phyloP scores from a whole-genome alignment of 2,329 filamentous ascomycete species.

The Talaromyces sp. region DNA sequence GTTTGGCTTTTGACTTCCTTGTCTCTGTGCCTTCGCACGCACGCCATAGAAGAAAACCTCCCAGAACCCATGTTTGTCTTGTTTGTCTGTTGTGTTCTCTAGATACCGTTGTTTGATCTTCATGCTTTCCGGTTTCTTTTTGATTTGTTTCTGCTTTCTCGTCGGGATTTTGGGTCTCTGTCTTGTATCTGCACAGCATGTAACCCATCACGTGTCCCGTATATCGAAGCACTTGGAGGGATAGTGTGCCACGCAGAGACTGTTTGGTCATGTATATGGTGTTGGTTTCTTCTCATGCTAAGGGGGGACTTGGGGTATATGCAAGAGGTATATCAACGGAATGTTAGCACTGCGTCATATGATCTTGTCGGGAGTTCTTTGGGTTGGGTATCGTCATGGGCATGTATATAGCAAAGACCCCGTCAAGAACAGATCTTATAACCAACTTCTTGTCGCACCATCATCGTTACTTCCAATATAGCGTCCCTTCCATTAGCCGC shows the following conservation, averaged over 20 bases:
- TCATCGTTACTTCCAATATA: constrained; percentile 37
- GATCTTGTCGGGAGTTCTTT: neutral
- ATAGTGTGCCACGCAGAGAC: no score
- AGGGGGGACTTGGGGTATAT: neutral
- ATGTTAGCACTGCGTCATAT: neutral
- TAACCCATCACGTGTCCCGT: constrained; percentile 7
- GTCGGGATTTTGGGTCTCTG: neutral
- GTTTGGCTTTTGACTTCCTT: neutral
- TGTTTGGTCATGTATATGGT: neutral
- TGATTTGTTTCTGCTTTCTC: neutral
- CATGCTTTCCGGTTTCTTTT: neutral
- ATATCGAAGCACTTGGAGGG: neutral
- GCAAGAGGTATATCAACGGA: neutral
- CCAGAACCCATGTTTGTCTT: neutral
- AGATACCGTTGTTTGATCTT: neutral
- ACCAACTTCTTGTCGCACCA: neutral
- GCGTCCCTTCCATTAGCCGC: constrained; percentile 46
- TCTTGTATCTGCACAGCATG: constrained; percentile 4
- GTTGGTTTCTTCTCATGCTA: neutral
- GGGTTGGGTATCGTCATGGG: neutral
- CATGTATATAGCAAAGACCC: neutral
- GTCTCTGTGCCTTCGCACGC: neutral
- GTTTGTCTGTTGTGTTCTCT: neutral
- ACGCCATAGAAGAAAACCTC: neutral
- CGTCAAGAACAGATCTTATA: neutral